These are phyloP conservation scores for Pezicula rhizophila DNA, from an alignment of 2,329 filamentous ascomycete species.

Conservation along the genomic window DNA sequence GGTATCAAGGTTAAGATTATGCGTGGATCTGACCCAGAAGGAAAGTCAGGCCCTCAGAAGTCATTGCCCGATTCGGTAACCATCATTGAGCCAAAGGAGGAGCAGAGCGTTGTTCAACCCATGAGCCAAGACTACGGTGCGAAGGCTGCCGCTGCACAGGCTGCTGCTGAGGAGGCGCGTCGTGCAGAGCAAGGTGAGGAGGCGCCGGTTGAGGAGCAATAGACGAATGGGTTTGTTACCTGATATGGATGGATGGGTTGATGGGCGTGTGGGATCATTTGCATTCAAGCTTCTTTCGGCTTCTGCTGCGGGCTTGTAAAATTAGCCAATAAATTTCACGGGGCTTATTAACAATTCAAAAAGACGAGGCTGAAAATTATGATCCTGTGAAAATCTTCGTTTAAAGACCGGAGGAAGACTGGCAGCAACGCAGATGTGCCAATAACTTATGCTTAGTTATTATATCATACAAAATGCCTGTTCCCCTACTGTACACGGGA, in stretches of 20 bases:
- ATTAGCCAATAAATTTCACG: constrained; percentile 21
- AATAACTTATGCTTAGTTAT: too few species aligned
- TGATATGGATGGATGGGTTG: constrained; percentile 14
- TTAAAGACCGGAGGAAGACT: constrained; percentile 4
- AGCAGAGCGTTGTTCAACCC: constrained; percentile 89
- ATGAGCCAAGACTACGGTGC: constrained; percentile 98
- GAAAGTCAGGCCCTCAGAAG: constrained; percentile 97
- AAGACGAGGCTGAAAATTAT: background rate
- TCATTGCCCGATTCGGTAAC: constrained; percentile 96
- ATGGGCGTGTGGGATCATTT: constrained; percentile 27
- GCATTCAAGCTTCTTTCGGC: constrained; percentile 21
- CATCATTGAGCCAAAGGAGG: constrained; percentile 99
- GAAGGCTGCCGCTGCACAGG: constrained; percentile 70
- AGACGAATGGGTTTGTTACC: constrained; percentile 17
- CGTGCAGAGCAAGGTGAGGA: constrained; percentile 49
- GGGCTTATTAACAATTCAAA: constrained; percentile 16
- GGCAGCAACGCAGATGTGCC: too few species aligned
- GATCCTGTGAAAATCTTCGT: background rate
- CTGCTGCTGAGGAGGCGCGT: constrained; percentile 55
- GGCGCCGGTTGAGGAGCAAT: constrained; percentile 34
- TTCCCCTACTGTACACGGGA: constrained; percentile 13
- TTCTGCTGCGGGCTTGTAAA: constrained; percentile 25
- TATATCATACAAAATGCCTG: constrained; percentile 19
- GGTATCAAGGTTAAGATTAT: constrained; percentile 99
- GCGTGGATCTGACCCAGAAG: constrained; percentile 98